Evolutionary conservation across 2,329 filamentous ascomycete genomes (phyloP).

Genomic region (Botrytis byssoidea): DNA sequence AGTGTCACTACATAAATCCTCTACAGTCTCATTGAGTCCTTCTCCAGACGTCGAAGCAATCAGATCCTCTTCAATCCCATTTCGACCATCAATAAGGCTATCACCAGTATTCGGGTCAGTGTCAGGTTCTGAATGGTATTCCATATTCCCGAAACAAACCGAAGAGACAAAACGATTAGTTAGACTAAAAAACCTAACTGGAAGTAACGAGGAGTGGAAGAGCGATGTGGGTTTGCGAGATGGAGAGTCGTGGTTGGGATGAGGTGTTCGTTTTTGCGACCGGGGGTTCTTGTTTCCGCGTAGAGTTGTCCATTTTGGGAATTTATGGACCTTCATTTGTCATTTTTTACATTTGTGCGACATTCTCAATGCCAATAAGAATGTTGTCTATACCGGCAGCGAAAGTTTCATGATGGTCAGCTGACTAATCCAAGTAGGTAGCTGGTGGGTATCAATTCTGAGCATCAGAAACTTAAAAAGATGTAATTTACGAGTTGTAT

Average conservation of each 20-base stretch:
- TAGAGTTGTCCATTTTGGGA: not conserved
- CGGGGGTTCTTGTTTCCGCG: slow-evolving; percentile 4
- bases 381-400: not conserved
- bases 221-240: not conserved
- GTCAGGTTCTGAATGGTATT: not conserved
- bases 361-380: not conserved
- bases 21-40: not conserved
- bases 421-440: not conserved
- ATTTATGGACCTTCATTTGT: not conserved
- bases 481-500: not conserved
- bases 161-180: not conserved
- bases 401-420: not conserved
- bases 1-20: not conserved
- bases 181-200: not conserved
- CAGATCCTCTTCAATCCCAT: not conserved
- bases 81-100: not conserved
- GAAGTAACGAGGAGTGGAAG: not conserved
- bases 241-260: not conserved
- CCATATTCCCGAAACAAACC: not conserved
- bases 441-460: not conserved
- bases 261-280: not conserved
- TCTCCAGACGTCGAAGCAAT: not conserved
- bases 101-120: not conserved
- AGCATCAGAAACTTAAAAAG: not conserved
- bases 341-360: not conserved